phyloP scores from a whole-genome alignment of 1,284 basidiomycete genomes.

The Sanghuangporus weigelae region DNA sequence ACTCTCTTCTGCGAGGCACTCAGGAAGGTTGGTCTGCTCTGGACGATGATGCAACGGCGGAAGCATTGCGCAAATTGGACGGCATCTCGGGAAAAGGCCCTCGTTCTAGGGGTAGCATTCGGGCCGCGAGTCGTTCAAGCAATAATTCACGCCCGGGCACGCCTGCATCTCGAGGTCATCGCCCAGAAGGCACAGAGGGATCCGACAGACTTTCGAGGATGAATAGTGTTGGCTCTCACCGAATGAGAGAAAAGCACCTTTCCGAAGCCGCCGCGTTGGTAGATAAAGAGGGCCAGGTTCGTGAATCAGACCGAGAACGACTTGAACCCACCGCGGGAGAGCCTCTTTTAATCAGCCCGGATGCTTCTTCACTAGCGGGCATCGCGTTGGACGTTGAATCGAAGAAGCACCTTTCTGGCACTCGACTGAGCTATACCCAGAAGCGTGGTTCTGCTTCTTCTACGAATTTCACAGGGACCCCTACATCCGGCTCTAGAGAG shows the following conservation, averaged over 20 bases:
- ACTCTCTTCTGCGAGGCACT: slow-evolving; percentile 73
- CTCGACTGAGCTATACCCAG: slow-evolving; percentile 66
- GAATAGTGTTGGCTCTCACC: slow-evolving; percentile 6
- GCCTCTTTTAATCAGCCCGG: neutral
- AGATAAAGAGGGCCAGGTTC: neutral
- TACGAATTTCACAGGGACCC: slow-evolving; percentile 75
- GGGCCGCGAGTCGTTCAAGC: slow-evolving; percentile 54
- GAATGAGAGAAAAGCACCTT: neutral
- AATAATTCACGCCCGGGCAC: slow-evolving; percentile 72
- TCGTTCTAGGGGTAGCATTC: slow-evolving; percentile 54
- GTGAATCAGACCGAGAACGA: neutral
- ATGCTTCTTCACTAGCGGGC: neutral
- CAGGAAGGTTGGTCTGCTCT: slow-evolving; percentile 82
- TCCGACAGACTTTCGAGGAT: slow-evolving; percentile 7
- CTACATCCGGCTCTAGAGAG: slow-evolving; percentile 73
- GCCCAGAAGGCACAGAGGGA: slow-evolving; percentile 40
- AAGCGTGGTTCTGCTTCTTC: slow-evolving; percentile 89
- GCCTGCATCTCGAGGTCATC: slow-evolving; percentile 36
- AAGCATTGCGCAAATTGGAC: slow-evolving; percentile 91
- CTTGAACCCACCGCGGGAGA: neutral
- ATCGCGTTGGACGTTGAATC: slow-evolving; percentile 1
- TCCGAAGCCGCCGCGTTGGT: neutral
- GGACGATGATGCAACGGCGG: slow-evolving; percentile 84
- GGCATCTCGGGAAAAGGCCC: slow-evolving; percentile 77
- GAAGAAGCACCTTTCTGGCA: slow-evolving; percentile 53